A percentile compares a stretch with the other conserved stretches of the same genome.
These are phyloP conservation scores for Sanghuangporus weigelae DNA, from an alignment of 1,284 basidiomycete genomes.

Conservation along the genomic window DNA sequence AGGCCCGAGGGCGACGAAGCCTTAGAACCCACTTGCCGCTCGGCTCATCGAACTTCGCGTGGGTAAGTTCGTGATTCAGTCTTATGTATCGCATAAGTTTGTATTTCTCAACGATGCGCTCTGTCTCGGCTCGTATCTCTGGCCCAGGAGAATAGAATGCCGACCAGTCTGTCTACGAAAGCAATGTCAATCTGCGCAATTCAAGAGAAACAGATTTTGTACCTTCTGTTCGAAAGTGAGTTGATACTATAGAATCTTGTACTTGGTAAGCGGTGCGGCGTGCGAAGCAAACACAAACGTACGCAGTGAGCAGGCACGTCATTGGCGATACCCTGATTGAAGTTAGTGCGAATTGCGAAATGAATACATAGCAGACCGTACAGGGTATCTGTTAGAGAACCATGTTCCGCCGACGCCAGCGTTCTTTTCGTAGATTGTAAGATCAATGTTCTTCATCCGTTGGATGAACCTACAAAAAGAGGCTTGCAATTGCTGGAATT, in stretches of 20 bases:
- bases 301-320: constrained; percentile 53
- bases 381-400: constrained; percentile 38
- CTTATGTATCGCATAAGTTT: constrained; percentile 47
- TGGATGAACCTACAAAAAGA: constrained; percentile 57
- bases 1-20: constrained; percentile 33
- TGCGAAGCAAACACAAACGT: constrained; percentile 17
- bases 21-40: constrained; percentile 49
- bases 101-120: constrained; percentile 51
- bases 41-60: constrained; percentile 45
- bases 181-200: neutral
- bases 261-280: neutral
- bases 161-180: constrained; percentile 47
- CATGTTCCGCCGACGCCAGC: constrained; percentile 56
- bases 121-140: constrained; percentile 51
- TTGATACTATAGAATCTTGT: constrained; percentile 40
- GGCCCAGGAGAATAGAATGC: constrained; percentile 52
- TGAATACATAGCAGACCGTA: constrained; percentile 15
- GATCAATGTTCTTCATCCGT: constrained; percentile 51
- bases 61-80: constrained; percentile 45
- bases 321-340: constrained; percentile 43
- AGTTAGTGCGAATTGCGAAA: neutral
- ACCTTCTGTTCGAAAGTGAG: constrained; percentile 54
- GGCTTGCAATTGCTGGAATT: constrained; percentile 25
- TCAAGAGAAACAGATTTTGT: constrained; percentile 6
- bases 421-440: constrained; percentile 55